A percentile compares a stretch with the other conserved stretches of the same genome.
These are phyloP conservation scores for Penicillium sp. DNA, from an alignment of 2,329 filamentous ascomycete species.

Conservation along the genomic window DNA sequence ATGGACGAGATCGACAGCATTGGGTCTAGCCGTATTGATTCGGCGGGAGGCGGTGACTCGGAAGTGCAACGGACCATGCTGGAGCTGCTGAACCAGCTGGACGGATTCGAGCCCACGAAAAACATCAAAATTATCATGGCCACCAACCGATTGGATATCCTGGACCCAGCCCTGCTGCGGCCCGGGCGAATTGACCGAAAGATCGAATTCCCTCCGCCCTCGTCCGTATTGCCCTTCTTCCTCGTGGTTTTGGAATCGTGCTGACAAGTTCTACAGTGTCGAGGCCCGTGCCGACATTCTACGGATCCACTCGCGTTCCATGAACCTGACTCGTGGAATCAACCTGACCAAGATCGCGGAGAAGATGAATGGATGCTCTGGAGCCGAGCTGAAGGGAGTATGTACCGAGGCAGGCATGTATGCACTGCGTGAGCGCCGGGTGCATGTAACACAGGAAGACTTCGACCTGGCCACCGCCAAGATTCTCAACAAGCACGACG, in stretches of 20 bases:
- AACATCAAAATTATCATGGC: conserved; percentile 99
- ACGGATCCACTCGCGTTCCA: conserved; percentile 94
- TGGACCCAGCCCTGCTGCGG: conserved; percentile 89
- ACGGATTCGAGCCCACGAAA: conserved; percentile 98
- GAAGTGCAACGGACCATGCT: conserved; percentile 99
- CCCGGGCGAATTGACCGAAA: conserved; percentile 98
- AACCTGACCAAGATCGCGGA: conserved; percentile 98
- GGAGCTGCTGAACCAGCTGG: conserved; percentile 95
- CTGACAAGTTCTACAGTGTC: conserved; percentile 50
- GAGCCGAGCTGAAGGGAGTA: conserved; percentile 96
- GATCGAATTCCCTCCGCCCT: conserved; percentile 97
- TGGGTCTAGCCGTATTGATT: conserved; percentile 93
- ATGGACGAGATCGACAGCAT: conserved; percentile 99
- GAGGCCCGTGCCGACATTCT: conserved; percentile 97
- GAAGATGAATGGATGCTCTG: conserved; percentile 99
- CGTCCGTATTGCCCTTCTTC: conserved; percentile 42
- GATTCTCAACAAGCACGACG: conserved; percentile 99
- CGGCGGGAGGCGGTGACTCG: conserved; percentile 90
- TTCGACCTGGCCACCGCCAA: conserved; percentile 98
- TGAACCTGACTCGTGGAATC: conserved; percentile 97
- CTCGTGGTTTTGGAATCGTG: neutral
- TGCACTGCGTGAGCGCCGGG: conserved; percentile 86
- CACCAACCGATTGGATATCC: conserved; percentile 94
- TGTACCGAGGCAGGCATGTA: conserved; percentile 99
- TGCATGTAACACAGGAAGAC: conserved; percentile 98